Evolutionary conservation across 2,329 filamentous ascomycete species (phyloP).

Genomic region (Fusarium stilboides): DNA sequence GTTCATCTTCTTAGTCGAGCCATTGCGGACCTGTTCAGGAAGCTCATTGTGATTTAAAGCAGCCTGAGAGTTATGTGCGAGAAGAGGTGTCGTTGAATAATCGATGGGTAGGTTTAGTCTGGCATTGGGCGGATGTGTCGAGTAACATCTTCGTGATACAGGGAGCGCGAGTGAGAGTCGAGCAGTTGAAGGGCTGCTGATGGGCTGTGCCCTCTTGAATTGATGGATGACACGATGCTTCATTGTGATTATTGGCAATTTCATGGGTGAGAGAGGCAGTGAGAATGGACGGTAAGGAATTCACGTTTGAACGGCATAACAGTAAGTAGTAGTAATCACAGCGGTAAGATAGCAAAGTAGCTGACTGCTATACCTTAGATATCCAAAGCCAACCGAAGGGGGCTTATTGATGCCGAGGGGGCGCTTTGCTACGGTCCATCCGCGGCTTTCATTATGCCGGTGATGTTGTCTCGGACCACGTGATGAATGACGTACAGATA

Average conservation of each 20-base stretch:
- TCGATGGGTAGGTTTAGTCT: constrained; percentile 89
- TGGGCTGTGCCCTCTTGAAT: constrained; percentile 49
- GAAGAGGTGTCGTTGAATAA: constrained; percentile 84
- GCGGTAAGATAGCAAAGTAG: constrained; percentile 9
- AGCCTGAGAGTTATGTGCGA: constrained; percentile 83
- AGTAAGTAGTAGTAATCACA: constrained; percentile 13
- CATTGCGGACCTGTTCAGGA: constrained; percentile 73
- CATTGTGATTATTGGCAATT: constrained; percentile 47
- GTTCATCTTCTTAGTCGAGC: constrained; percentile 88
- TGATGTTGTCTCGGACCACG: too few relatives aligned
- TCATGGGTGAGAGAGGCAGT: constrained; percentile 17
- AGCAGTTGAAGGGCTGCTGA: constrained; percentile 28
- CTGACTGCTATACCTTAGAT: constrained; percentile 36
- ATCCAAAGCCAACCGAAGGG: constrained; percentile 41
- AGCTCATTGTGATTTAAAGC: constrained; percentile 82
- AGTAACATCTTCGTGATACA: constrained; percentile 59
- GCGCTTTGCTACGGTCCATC: too few relatives aligned
- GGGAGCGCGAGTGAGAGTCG: constrained; percentile 40
- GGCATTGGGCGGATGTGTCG: constrained; percentile 71
- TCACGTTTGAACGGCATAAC: constrained; percentile 30
- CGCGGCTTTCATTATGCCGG: too few relatives aligned
- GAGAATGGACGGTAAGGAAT: constrained; percentile 22
- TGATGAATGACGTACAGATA: too few relatives aligned
- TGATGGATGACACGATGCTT: constrained; percentile 54
- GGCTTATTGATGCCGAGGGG: constrained; percentile 33